Evolutionary conservation across 345 rosid genomes (phyloP).

Genomic region (Pseudoturritis turrita): DNA sequence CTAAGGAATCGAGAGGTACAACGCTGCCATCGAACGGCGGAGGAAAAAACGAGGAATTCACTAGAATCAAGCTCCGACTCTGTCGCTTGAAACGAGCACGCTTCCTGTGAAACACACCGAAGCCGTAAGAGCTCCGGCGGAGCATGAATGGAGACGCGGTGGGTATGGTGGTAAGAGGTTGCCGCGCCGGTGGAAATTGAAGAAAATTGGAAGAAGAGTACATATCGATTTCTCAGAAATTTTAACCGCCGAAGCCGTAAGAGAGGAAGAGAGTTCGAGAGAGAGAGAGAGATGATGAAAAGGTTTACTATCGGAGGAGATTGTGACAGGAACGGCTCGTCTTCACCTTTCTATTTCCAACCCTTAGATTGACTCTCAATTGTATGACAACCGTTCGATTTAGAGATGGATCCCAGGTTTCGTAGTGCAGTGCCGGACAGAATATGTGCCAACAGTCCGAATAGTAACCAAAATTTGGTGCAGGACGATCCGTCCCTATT

Average conservation of each 20-base stretch:
- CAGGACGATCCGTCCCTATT: no score
- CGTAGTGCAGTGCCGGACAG: no score
- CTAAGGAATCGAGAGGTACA: constrained; percentile 38
- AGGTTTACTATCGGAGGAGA: neutral
- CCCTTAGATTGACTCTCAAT: no score
- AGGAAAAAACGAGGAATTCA: constrained; percentile 31
- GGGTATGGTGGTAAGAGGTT: constrained; percentile 21
- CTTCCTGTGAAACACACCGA: constrained; percentile 37
- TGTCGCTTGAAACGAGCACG: constrained; percentile 48
- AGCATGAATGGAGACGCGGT: constrained; percentile 28
- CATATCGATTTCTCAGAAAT: neutral
- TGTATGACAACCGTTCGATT: no score
- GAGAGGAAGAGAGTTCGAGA: constrained; percentile 2
- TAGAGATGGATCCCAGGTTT: no score
- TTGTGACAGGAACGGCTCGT: constrained; percentile 13
- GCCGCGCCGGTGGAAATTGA: constrained; percentile 1
- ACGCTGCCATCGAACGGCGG: constrained; percentile 40
- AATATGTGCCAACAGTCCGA: no score
- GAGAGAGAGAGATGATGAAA: neutral
- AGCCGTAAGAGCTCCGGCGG: constrained; percentile 31
- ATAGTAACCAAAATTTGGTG: no score
- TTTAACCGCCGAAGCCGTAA: no score
- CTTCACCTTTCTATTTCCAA: no score
- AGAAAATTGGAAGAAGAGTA: neutral
- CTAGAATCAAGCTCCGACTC: constrained; percentile 18